Evolutionary conservation across 495 filamentous ascomycete species (phyloP), one percentile per base, ranked within the genome.

Genomic region (Penicillium manginii): DNA sequence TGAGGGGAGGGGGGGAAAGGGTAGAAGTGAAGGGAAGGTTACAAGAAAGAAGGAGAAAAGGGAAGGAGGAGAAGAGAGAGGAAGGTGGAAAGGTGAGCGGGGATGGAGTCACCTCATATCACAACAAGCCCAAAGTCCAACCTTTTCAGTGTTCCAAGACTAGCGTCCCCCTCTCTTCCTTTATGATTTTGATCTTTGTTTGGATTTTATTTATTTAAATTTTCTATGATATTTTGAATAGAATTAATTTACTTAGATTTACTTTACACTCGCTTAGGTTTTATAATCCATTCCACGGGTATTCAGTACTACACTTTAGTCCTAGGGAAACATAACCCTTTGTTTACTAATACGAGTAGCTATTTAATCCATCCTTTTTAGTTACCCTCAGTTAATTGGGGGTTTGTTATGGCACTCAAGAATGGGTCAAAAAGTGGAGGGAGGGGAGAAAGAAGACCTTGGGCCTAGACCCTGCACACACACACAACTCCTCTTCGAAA

Each of bases 101-200:
- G 64, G 69, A 66, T 66, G 64, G 63, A 62, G 64, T 62, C 66
- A 68, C 71, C 70, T 64, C 67, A 67, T 64, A 67, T 65, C 59
- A 60, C 60, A 51, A 57, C 52, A 52, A 26, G 46, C n/a, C 37
- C 22, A 32, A 58, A 53, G 48, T 50, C 49, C 26, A 37, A 37
- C 15, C 11, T n/a, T 37, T 3, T 11, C 14, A 37, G 33, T 14
- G 11, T n/a, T 37, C n/a, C n/a, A n/a, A n/a, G 35, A 37, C 35
- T 37, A 29, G 26, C 26, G 26, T 8, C 26, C 26, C 26, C 23
- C 26, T 29, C 26, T 4, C 26, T 29, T 8, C 5, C 26, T 39
- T 39, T 14, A 39, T 12, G 35, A 39, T 12, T 39, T 39, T 39
- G 5, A n/a, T n/a, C 8, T n/a, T 39, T n/a, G 35, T n/a, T 39